Base-by-base conservation (phyloP, 495 filamentous ascomycete species). In the Chaetomidium leptoderma region DNA sequence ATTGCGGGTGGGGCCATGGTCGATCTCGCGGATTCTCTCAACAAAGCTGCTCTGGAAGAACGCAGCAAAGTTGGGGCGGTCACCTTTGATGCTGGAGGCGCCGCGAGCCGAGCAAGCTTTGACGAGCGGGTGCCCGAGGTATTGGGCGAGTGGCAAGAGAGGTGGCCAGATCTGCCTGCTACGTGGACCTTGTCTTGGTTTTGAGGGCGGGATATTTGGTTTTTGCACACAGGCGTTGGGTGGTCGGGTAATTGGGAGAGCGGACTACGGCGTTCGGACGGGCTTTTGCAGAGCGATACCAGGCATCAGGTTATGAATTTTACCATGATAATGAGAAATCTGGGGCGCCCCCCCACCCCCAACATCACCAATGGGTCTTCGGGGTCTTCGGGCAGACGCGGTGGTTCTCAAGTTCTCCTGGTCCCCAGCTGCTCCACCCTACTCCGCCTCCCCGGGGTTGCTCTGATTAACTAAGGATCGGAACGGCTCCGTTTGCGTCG, bases 141-240 rank as follows among this genome's bases (percentile, higher is more conserved):
- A 27, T 70, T 99, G 58, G 93, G 83, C n/a, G 84, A 84, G 59
- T 99, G 95, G 95, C 95, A 99, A 75, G 92, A 92, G 71, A 84
- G 85, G 69, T 95, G 92, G 87, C 93, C 95, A 27, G 84, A 87
- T 62, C 66, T 97, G 59, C 95, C 93, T 23, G 88, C 90, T 10
- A 77, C 92, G 62, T 99, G 95, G 95, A 97, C 90, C 35, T 70
- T 97, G 68, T 90, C 89, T 29, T 99, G 93, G 91, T 90, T 97
- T 75, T 99, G 62, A 80, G 46, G 47, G 55, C 40, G 42, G 24
- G 19, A 13, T 62, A 48, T 53, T 49, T 33, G 6, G 17, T 29
- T 48, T 23, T 13, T 32, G 0, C 19, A 50, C 43, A 23, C 32
- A 9, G 54, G 54, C 44, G 54, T 59, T 47, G 32, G 37, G 19